Percentiles rank a stretch among this genome's conserved stretches.
These are phyloP conservation scores for Adansonia madagascariensis DNA, from an alignment of 441 rosid species.

Conservation along the genomic window DNA sequence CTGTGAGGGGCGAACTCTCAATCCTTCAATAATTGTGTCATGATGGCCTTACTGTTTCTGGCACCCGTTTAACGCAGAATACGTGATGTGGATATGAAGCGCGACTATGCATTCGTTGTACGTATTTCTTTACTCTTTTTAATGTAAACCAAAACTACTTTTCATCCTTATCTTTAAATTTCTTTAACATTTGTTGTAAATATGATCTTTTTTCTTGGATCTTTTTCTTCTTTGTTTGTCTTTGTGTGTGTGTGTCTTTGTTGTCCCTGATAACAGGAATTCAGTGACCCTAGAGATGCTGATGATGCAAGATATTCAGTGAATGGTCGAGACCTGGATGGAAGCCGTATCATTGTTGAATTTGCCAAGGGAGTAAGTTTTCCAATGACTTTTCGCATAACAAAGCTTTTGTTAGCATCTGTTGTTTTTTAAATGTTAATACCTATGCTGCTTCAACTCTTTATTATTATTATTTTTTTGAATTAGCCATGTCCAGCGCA, in stretches of 20 bases:
- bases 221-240: background rate
- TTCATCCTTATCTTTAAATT: background rate
- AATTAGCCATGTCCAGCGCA: too few relatives aligned
- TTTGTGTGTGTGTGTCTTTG: constrained; percentile 1
- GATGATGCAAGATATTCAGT: constrained; percentile 72
- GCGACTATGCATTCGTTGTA: constrained; percentile 81
- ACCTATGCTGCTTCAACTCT: too few relatives aligned
- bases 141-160: background rate
- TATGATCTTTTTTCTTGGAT: constrained; percentile 28
- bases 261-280: constrained; percentile 48
- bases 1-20: constrained; percentile 61
- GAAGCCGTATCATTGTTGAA: constrained; percentile 72
- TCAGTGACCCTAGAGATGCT: constrained; percentile 76
- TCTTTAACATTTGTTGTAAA: constrained; percentile 24
- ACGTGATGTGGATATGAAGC: constrained; percentile 87
- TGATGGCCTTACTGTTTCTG: constrained; percentile 85
- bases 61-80: constrained; percentile 78
- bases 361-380: constrained; percentile 67
- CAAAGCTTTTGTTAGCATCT: background rate
- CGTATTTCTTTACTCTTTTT: constrained; percentile 35
- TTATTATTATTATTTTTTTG: too few relatives aligned
- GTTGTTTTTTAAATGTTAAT: background rate
- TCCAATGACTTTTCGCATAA: background rate
- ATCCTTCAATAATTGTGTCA: constrained; percentile 57
- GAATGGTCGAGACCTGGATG: constrained; percentile 71